Evolutionary conservation across 768 basidiomycete genomes (phyloP).

Genomic region (Auriscalpium orientale): DNA sequence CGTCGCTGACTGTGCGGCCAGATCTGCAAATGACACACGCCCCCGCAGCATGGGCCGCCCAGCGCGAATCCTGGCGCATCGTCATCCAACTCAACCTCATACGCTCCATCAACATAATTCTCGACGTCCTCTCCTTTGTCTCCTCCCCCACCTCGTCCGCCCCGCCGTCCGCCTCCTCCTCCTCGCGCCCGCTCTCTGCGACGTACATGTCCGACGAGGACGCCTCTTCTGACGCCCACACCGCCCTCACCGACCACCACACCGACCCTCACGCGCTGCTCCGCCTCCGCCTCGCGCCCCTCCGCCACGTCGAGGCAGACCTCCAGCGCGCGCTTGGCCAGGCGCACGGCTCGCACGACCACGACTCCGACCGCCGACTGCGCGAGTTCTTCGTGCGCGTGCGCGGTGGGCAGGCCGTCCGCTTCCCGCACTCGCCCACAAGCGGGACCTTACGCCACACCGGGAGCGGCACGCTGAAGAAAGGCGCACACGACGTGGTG

Average conservation of each 20-base stretch:
- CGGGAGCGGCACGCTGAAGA: background rate
- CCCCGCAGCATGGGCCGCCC: constrained; percentile 51
- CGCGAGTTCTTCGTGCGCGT: constrained; percentile 11
- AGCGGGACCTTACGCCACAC: too few species aligned
- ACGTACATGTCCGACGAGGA: background rate
- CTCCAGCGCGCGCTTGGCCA: constrained; percentile 52
- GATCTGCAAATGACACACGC: constrained; percentile 71
- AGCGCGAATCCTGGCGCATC: constrained; percentile 67
- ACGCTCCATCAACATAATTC: constrained; percentile 58
- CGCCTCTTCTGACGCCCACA: background rate
- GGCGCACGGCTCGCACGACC: constrained; percentile 16
- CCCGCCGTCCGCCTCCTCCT: background rate
- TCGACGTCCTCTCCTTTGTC: constrained; percentile 44
- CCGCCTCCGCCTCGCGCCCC: constrained; percentile 52
- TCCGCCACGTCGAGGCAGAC: constrained; percentile 53
- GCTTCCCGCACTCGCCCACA: background rate
- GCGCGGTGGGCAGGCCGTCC: constrained; percentile 3
- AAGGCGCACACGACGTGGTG: constrained; percentile 16
- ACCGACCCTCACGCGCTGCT: constrained; percentile 40
- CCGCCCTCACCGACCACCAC: constrained; percentile 25
- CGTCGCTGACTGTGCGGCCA: constrained; percentile 17
- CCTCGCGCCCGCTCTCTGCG: background rate
- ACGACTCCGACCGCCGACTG: constrained; percentile 13
- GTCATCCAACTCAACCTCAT: constrained; percentile 79
- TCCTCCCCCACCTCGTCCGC: constrained; percentile 22